phyloP scores from a whole-genome alignment of 1,284 basidiomycete species.

The Cutaneotrichosporon cavernicola region DNA sequence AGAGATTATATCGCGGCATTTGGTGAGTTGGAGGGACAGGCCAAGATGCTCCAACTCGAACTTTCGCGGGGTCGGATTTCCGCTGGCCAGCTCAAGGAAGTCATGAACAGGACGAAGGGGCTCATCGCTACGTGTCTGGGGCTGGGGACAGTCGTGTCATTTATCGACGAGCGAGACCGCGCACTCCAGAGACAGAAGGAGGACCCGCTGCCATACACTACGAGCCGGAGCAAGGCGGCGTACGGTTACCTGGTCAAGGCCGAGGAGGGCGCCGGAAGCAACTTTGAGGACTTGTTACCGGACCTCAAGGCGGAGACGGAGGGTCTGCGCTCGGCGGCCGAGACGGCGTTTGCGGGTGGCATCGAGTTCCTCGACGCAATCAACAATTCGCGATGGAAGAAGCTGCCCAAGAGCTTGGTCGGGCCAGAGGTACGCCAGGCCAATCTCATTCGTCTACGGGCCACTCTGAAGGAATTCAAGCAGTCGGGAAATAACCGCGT shows the following conservation, averaged over 20 bases:
- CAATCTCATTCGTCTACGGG: conserved; percentile 50
- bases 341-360: conserved; percentile 50
- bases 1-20: conserved; percentile 33
- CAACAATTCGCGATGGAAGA: conserved; percentile 59
- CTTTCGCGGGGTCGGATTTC: conserved; percentile 53
- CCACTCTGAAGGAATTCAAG: conserved; percentile 55
- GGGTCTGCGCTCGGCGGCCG: conserved; percentile 54
- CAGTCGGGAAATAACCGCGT: conserved; percentile 54
- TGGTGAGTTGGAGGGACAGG: conserved; percentile 36
- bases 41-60: conserved; percentile 53
- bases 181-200: conserved; percentile 15
- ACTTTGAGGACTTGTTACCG: conserved; percentile 56
- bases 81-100: conserved; percentile 47
- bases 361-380: conserved; percentile 54
- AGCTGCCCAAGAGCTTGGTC: conserved; percentile 27
- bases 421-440: conserved; percentile 51
- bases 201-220: conserved; percentile 22
- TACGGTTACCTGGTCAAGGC: conserved; percentile 10
- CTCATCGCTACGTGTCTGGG: conserved; percentile 40
- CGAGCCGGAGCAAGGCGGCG: conserved; percentile 10
- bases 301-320: conserved; percentile 56
- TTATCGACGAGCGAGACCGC: conserved; percentile 38
- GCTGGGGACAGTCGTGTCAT: conserved; percentile 41
- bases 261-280: conserved; percentile 20
- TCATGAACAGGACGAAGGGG: conserved; percentile 45